Base-by-base conservation (phyloP, 345 rosid genomes). In the Raphanus sativus region DNA sequence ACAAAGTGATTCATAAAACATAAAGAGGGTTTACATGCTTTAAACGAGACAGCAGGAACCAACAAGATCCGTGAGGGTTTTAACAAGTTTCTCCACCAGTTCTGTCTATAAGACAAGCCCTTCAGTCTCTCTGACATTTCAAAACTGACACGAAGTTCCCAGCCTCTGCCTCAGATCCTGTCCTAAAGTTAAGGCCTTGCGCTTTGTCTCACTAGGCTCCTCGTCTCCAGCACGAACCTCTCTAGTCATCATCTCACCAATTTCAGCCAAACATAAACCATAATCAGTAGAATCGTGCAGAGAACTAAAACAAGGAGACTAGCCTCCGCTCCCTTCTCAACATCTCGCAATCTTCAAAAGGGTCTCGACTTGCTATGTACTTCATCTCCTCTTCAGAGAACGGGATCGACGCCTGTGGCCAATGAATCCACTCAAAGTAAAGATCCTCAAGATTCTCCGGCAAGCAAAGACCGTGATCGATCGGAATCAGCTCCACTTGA, bases 391-490 rank as follows among this genome's bases (percentile, higher is more conserved):
- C 98, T 21, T 89, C 97, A 4, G 98, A 86, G 76, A 94, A 92
- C 13, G 98, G 98, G 67, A 94, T 89, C 4, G 98, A 94, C 21
- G 98, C 97, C 69, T 94, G 98, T 4, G 98, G 98, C 98, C 98
- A 94, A 77, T 94, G 98, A 81, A 94, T 90, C 98, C 98, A 92
- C 87, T 94, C 98, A 3, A 94, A 90, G 83, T 94, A 94, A 12
- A 98, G 98, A 59, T 94, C 98, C 81, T 94, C 98, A 70, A 94
- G 77, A 32, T 90, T 86, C 83, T 94, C 98, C 0, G 98, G 98
- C 70, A 94, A 83, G 87, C 96, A 87, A 68, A 94, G 90, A 30
- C 98, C 98, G 58, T 94, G 98, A 81, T 94, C 98, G 36, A 94
- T 92, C 11, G 98, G 98, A 86, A 87, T 84, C 42, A 94, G 83